Base-by-base conservation (phyloP, 768 basidiomycete genomes). In the Kwoniella botswanensis region DNA sequence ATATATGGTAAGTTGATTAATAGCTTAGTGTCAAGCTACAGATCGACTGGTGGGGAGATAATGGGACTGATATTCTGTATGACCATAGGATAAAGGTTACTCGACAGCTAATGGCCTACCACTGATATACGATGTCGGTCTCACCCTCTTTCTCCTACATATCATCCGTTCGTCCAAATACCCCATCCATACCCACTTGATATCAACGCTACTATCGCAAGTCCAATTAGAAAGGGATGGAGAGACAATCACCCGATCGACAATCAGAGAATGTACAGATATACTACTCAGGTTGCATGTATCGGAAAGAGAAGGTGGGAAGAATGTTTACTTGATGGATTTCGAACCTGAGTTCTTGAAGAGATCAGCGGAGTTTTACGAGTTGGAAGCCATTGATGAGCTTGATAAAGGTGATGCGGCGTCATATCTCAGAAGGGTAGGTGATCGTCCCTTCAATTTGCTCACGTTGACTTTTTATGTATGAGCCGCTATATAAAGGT, bases 221-320 rank as follows among this genome's bases (percentile, higher is more conserved):
- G 90, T 99, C 65, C 92, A 89, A 71, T 89, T 93, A 64, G 97
- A 99, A 78, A 91, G 97, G 17, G 91, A 95, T 72, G 94, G 94
- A 26, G 92, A 91, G 79, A 88, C 88, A 57, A 93, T 98, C 78
- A 93, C 93, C 78, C 91, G 92, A n/a, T 93, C 93, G 1, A 90
- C 92, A 2, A 89, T 98, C 63, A 92, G 93, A 78, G 92, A 91
- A 74, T 93, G 92, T 72, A 90, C 95, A 22, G 92, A 94, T 53
- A 90, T 98, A 56, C 88, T 97, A 57, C 84, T 92, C 50, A 87
- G 90, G 67, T 87, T 98, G 35, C 73, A 29, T 62, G 75, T 57
- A 85, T 21, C 87, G 85, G 70, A 73, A 59, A 4, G 76, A 66
- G 50, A 78, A 59, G 46, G 84, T 82, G 67, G 79, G 60, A 71